phyloP scores from a whole-genome alignment of 192 early-diverging fungal genomes.

The Backusella psychrophila region DNA sequence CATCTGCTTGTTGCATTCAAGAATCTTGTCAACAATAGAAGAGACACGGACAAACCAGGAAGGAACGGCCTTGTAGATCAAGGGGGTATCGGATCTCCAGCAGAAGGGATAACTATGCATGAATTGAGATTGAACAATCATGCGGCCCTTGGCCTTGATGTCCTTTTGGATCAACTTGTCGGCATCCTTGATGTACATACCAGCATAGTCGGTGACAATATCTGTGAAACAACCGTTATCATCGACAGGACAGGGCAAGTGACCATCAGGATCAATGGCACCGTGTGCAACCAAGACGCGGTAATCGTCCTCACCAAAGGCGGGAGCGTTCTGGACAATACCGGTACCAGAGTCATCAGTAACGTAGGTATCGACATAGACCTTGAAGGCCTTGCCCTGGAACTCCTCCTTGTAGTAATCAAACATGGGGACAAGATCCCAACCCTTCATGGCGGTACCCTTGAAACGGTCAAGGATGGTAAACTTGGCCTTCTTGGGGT shows the following conservation, averaged over 20 bases:
- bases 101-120: conserved; percentile 97
- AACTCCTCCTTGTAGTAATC: conserved; percentile 74
- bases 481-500: conserved; percentile 93
- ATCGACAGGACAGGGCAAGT: conserved; percentile 88
- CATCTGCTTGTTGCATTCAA: conserved; percentile 83
- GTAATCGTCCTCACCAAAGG: conserved; percentile 99
- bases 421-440: conserved; percentile 91
- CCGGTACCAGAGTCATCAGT: conserved; percentile 94
- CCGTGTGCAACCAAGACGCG: conserved; percentile 83
- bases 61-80: conserved; percentile 96
- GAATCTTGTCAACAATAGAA: conserved; percentile 78
- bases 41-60: conserved; percentile 97
- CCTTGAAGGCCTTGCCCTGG: conserved; percentile 79
- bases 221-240: conserved; percentile 80
- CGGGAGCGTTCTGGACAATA: conserved; percentile 96
- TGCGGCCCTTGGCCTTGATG: conserved; percentile 75
- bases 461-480: conserved; percentile 74
- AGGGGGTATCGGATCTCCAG: conserved; percentile 95
- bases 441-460: conserved; percentile 79
- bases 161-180: conserved; percentile 96
- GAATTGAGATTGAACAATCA: conserved; percentile 89
- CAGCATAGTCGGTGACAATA: conserved; percentile 76
- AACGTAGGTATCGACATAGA: conserved; percentile 90
- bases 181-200: conserved; percentile 92
- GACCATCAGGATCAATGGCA: conserved; percentile 80